Evolutionary conservation across 805 yeast species (phyloP), one percentile per base, ranked within the genome.

Genomic region (Kodamaea kaohsiungensis): DNA sequence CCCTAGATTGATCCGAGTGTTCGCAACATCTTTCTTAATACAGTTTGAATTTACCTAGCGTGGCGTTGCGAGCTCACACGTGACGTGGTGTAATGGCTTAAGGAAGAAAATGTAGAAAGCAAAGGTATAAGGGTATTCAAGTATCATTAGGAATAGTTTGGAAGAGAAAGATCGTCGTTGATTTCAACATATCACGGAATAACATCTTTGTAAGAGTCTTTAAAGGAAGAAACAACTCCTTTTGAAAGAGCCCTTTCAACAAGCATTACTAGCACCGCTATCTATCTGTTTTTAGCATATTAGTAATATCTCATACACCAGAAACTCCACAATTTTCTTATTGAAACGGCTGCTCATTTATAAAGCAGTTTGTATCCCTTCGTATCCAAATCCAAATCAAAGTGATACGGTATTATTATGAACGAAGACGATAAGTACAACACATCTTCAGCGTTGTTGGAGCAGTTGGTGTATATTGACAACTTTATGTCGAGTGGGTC

Each of bases 391-490:
- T n/a, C 33, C 3, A 25, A 18, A 22, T 13, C 35, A 47, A 35
- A 15, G 25, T 4, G 25, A 22, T 22, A 22, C 25, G 25, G 18
- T 16, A 46, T 30, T 10, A 46, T 30, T 10, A 49, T 50, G 52
- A 48, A 40, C 49, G 54, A 52, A 47, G 53, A 53, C 42, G 52
- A 52, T 17, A 43, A 37, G 25, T 46, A 43, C 42, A 45, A 43
- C 51, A 71, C 76, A 2, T 70, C 75, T 0, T 65, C 72, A 3
- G 79, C 86, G 0, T 69, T 88, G 22, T 65, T 88, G 52, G 96
- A 88, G 65, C 96, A 88, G 72, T 73, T 88, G 54, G 92, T 89
- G 1, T 88, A 87, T 61, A 89, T 88, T 37, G 96, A 88, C 65
- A 87, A 86, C 57, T 87, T 88, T 63, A 81, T 88, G 76, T 43